These are phyloP conservation scores for Gossypium longicalyx DNA, from an alignment of 345 rosid species.

Conservation along the genomic window DNA sequence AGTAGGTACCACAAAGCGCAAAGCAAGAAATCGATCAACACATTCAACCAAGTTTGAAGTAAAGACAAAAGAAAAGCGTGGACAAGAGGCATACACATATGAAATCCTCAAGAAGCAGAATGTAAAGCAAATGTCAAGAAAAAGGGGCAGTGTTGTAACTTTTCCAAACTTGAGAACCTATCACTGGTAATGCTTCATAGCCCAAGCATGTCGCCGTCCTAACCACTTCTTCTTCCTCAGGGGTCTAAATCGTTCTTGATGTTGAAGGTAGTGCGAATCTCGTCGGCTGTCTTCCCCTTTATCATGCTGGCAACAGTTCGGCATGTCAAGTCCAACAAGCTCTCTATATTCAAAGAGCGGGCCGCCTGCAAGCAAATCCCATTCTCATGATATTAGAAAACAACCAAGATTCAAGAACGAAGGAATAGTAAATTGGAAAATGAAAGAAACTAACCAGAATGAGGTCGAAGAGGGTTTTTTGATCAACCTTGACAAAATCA, in stretches of 20 bases:
- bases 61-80: too few species aligned
- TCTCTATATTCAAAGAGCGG: not conserved
- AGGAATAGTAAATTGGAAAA: too few species aligned
- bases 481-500: not conserved
- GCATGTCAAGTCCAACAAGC: constrained; percentile 1
- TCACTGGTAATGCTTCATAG: too few species aligned
- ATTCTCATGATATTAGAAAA: not conserved
- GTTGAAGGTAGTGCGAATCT: not conserved
- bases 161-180: too few species aligned
- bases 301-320: constrained; percentile 5
- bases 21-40: too few species aligned
- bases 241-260: not conserved
- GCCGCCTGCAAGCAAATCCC: not conserved
- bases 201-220: not conserved
- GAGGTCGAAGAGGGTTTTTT: not conserved
- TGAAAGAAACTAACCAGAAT: not conserved
- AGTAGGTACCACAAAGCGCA: too few species aligned
- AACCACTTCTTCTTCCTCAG: constrained; percentile 3
- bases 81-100: too few species aligned
- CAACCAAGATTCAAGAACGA: not conserved
- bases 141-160: too few species aligned
- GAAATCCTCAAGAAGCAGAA: too few species aligned
- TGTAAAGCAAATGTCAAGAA: too few species aligned
- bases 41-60: too few species aligned
- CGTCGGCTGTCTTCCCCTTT: not conserved